phyloP scores from a whole-genome alignment of 345 rosid genomes.

The Capsella bursapastoris region DNA sequence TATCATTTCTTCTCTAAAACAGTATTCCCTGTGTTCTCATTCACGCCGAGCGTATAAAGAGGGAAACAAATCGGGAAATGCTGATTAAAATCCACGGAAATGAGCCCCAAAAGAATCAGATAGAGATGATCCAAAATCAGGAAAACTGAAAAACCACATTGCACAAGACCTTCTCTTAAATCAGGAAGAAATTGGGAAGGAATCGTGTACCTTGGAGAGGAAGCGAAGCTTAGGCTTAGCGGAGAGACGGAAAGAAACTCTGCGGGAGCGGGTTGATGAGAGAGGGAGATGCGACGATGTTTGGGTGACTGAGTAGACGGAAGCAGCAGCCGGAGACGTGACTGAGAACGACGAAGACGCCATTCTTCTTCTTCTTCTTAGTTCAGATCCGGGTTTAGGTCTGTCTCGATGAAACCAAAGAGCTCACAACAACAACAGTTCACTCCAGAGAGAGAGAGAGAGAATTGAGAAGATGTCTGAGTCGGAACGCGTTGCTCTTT shows the following conservation, averaged over 20 bases:
- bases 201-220: conserved; percentile 51
- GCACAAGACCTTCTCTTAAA: background rate
- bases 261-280: conserved; percentile 38
- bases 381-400: conserved; percentile 41
- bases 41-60: background rate
- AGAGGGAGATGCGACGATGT: conserved; percentile 39
- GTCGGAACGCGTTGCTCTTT: conserved; percentile 23
- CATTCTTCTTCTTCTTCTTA: conserved; percentile 24
- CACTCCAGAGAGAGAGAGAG: conserved; percentile 33
- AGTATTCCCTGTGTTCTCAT: background rate
- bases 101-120: background rate
- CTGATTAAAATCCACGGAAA: background rate
- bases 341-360: conserved; percentile 58
- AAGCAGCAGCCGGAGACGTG: conserved; percentile 51
- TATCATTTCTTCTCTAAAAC: background rate
- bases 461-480: conserved; percentile 24
- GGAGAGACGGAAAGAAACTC: conserved; percentile 55
- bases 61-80: conserved; percentile 9
- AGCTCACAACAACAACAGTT: conserved; percentile 20
- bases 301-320: conserved; percentile 47
- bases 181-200: background rate
- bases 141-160: background rate
- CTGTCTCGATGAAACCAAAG: conserved; percentile 56
- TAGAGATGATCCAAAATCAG: background rate
- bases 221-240: conserved; percentile 52